Base-by-base conservation (phyloP, 495 filamentous ascomycete species). In the Parathielavia hyrcaniae region DNA sequence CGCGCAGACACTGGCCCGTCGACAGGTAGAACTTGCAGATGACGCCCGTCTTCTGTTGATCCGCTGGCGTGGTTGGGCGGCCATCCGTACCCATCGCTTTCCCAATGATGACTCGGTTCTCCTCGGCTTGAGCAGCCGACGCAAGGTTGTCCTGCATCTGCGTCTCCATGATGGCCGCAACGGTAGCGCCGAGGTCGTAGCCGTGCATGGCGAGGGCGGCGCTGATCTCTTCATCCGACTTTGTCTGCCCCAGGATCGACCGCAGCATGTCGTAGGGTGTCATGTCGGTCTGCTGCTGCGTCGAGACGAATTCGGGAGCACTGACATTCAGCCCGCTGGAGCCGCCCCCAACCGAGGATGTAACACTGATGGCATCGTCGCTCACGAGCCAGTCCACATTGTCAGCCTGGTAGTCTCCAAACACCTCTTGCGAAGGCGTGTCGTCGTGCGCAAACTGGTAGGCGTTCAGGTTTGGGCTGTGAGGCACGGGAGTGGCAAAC, bases 261-360 rank as follows among this genome's bases (percentile, higher is more conserved):
- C 95, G 87, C 44, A 99, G 77, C 79, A 99, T 99, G 71, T 99
- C 95, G 75, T 96, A 95, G 4, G 95, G 91, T 51, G 89, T 93
- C 95, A 99, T 99, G 65, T 97, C 91, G 60, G 76, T 77, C 61
- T 87, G 84, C 58, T 87, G 82, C 50, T 58, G 36, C 85, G 66
- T 82, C 30, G 88, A 83, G 58, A 69, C 68, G 65, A 89, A 95
- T 55, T 91, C 84, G 16, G 90, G 86, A 9, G 86, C 87, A 19
- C 85, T 86, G 55, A 86, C 88, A 60, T 89, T 85, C 32, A 86
- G 77, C 22, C 82, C 87, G 55, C 81, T 82, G 45, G 80, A 81
- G 41, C 78, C 76, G 4, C 83, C n/a, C n/a, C n/a, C 83, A 20
- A 81, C 79, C 5, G 84, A 82, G 12, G 90, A 96, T 13, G 89